Conservation (phyloP, 371 early-diverging fungal genomes). For the Cokeromyces recurvatus region DNA sequence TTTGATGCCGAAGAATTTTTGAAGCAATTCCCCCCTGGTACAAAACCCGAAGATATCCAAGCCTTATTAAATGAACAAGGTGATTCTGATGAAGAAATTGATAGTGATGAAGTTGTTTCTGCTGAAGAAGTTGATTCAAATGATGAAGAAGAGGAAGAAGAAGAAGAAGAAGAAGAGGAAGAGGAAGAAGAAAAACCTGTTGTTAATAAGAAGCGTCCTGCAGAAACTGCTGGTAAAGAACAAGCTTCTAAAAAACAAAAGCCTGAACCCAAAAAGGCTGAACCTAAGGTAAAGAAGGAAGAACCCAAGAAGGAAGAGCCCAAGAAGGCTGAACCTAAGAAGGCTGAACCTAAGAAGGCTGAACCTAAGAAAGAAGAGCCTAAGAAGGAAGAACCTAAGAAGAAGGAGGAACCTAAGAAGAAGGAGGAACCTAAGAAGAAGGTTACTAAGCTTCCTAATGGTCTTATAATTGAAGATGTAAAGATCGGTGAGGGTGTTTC, state of each 20-base stretch:
- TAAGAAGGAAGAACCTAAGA: constrained; percentile 32
- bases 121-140: constrained; percentile 38
- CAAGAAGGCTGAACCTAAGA: constrained; percentile 28
- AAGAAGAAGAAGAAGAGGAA: constrained; percentile 19
- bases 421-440: constrained; percentile 35
- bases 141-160: constrained; percentile 12
- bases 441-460: constrained; percentile 56
- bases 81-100: constrained; percentile 42
- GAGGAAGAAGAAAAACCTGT: constrained; percentile 23
- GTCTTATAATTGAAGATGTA: constrained; percentile 79
- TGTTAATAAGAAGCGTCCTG: constrained; percentile 31
- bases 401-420: constrained; percentile 31
- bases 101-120: constrained; percentile 23
- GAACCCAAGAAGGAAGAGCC: constrained; percentile 39
- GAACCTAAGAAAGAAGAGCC: constrained; percentile 39
- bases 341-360: constrained; percentile 29
- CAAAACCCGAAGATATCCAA: constrained; percentile 5
- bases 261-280: constrained; percentile 32
- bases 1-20: constrained; percentile 39
- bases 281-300: constrained; percentile 30
- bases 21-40: constrained; percentile 10
- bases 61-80: constrained; percentile 12
- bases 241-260: constrained; percentile 34
- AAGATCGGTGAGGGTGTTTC: constrained; percentile 70
- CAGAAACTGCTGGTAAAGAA: constrained; percentile 26